Evolutionary conservation across 106 monocot genomes (phyloP), one percentile per base, ranked within the genome.

Genomic region (Alisma plantagoaquatica): DNA sequence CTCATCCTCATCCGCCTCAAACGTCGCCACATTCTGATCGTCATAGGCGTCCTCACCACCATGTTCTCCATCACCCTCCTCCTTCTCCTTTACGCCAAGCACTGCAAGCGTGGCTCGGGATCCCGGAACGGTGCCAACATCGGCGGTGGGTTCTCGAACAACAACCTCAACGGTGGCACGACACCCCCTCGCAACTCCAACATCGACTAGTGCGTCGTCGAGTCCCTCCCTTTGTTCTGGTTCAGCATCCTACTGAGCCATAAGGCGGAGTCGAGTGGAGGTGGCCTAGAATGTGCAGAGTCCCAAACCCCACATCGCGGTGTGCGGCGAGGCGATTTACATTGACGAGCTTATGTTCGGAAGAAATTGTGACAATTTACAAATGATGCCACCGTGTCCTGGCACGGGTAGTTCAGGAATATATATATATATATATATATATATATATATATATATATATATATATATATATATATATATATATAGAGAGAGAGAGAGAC

Each of bases 211-310:
- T 48, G 67, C 31, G 75, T 87, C 43, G 76, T 93, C 17, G 79
- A 87, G 27, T 80, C 75, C 12, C 79, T 93, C 20, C 93, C 93
- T 4, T 83, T 93, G n/a, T n/a, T n/a, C 75, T 76, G 87, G 22
- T 93, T 93, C 67, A 75, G 64, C 3, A 64, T 80, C 9, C 50
- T 93, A 23, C 33, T 33, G 15, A 86, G 92, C 2, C 67, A 63
- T 53, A 86, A 83, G 60, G 86, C 82, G 0, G 92, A 87, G n/a
- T n/a, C n/a, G n/a, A n/a, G n/a, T n/a, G n/a, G n/a, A n/a, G n/a
- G n/a, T n/a, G n/a, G n/a, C 41, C 62, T 96, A 4, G 94, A 96
- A 42, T 96, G 94, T 73, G 87, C 94, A 3, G 88, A 88, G 22
- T 96, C 87, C 66, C 56, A 87, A n/a, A 42, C 66, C n/a, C n/a